phyloP scores from a whole-genome alignment of 2,329 filamentous ascomycete genomes.

The Thielaviopsis euricoi region DNA sequence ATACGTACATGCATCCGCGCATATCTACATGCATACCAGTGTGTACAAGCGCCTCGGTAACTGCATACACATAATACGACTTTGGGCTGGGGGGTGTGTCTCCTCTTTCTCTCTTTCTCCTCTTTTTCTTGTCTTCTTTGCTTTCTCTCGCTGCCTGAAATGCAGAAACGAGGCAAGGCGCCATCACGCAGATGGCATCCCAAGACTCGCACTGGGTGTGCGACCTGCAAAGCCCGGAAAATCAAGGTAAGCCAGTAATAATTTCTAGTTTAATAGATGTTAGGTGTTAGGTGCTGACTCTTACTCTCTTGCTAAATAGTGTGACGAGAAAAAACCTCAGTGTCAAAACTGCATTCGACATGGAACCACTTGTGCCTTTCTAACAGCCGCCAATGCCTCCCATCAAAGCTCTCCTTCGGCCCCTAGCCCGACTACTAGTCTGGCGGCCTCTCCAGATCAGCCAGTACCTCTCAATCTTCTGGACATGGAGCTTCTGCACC shows the following conservation, averaged over 20 bases:
- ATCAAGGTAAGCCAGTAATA: slow-evolving; percentile 11
- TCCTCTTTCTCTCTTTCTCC: too few relatives aligned
- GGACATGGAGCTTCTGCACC: slow-evolving; percentile 35
- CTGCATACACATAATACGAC: neutral
- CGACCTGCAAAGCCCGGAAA: slow-evolving; percentile 13
- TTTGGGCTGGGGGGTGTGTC: too few relatives aligned
- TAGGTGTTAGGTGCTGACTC: neutral
- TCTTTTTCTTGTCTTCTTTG: too few relatives aligned
- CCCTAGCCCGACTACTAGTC: neutral
- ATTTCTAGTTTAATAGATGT: too few relatives aligned
- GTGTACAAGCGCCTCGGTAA: too few relatives aligned
- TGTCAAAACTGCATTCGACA: slow-evolving; percentile 17
- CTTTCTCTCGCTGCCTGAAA: neutral
- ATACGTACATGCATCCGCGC: too few relatives aligned
- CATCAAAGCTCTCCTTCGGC: slow-evolving; percentile 8
- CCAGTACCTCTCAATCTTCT: slow-evolving; percentile 20
- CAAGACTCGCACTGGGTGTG: slow-evolving; percentile 13
- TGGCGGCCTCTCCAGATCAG: slow-evolving; percentile 1
- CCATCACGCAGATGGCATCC: slow-evolving; percentile 10
- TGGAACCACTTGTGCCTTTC: slow-evolving; percentile 15
- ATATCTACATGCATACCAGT: too few relatives aligned
- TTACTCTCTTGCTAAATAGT: slow-evolving; percentile 8
- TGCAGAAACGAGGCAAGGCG: slow-evolving; percentile 3
- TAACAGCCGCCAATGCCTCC: slow-evolving; percentile 6
- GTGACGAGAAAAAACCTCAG: slow-evolving; percentile 16